Conservation (phyloP, 495 filamentous ascomycete genomes). For the Friedmanniomyces simplex region DNA sequence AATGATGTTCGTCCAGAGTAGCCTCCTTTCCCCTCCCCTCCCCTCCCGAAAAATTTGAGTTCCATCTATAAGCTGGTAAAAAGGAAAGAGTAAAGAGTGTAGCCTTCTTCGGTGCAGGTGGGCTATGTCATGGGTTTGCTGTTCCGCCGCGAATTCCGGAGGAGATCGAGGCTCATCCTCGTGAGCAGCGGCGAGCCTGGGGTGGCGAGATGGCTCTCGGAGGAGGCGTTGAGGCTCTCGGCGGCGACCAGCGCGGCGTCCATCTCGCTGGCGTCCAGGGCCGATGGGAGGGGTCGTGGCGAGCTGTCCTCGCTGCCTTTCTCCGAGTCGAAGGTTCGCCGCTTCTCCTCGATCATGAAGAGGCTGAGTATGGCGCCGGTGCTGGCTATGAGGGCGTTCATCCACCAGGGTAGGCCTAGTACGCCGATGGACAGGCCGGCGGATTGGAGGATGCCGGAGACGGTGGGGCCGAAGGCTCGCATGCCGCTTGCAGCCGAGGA, state of each 20-base stretch:
- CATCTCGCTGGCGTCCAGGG: slow-evolving; percentile 11
- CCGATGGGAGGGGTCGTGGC: slow-evolving; percentile 1
- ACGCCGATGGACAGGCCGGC: slow-evolving; percentile 67
- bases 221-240: slow-evolving; percentile 10
- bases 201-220: slow-evolving; percentile 8
- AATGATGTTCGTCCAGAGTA: slow-evolving; percentile 1
- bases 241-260: slow-evolving; percentile 17
- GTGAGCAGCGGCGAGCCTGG: slow-evolving; percentile 17
- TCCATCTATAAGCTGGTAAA: slow-evolving; percentile 6
- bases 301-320: not conserved
- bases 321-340: slow-evolving; percentile 2
- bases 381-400: slow-evolving; percentile 62
- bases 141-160: slow-evolving; percentile 10
- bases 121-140: not conserved
- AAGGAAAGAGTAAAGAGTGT: not conserved
- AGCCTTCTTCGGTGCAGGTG: not conserved
- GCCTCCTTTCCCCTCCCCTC: too few species aligned
- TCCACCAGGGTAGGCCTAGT: slow-evolving; percentile 89
- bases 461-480: slow-evolving; percentile 75
- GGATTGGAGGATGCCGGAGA: slow-evolving; percentile 77
- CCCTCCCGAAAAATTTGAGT: not conserved
- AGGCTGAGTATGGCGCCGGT: slow-evolving; percentile 54
- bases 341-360: slow-evolving; percentile 29
- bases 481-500: slow-evolving; percentile 81
- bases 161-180: slow-evolving; percentile 16